phyloP scores from a whole-genome alignment of 2,329 filamentous ascomycete genomes.

The Neopestalotiopsis clavispora region DNA sequence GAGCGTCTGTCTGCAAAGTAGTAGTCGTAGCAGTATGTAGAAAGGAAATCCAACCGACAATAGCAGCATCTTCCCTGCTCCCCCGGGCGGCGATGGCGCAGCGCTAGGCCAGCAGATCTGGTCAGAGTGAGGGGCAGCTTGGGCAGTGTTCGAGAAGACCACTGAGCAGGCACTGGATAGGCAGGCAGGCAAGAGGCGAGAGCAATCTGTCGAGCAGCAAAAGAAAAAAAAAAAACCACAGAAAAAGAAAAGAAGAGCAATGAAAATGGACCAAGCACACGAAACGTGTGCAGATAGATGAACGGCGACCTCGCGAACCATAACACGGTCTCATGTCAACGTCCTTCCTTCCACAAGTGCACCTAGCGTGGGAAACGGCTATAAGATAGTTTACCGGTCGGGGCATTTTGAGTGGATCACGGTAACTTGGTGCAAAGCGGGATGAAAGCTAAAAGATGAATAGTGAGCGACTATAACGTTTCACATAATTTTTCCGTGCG shows the following conservation, averaged over 20 bases:
- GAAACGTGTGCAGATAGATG: conserved; percentile 2
- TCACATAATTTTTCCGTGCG: not conserved
- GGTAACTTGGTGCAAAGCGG: not conserved
- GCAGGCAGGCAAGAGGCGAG: not conserved
- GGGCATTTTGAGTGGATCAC: not conserved
- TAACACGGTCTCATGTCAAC: not conserved
- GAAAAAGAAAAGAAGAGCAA: not conserved
- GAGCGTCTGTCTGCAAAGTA: not conserved
- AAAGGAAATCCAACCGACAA: not conserved
- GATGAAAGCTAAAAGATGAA: not conserved
- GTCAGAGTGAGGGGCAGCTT: not conserved
- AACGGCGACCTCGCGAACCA: not conserved
- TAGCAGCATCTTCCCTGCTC: not conserved
- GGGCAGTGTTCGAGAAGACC: not conserved
- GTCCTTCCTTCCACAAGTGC: conserved; percentile 9
- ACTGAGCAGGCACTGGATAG: not conserved
- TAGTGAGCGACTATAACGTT: not conserved
- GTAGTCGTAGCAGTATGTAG: not conserved
- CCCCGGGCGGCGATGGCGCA: not conserved
- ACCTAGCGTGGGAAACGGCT: conserved; percentile 2
- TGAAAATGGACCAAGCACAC: not conserved
- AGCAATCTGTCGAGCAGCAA: not conserved
- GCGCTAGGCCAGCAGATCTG: not conserved
- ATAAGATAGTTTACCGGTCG: conserved; percentile 3
- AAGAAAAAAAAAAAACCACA: not conserved